Evolutionary conservation across 2,329 filamentous ascomycete species (phyloP).

Genomic region (Grosmannia penicillata): DNA sequence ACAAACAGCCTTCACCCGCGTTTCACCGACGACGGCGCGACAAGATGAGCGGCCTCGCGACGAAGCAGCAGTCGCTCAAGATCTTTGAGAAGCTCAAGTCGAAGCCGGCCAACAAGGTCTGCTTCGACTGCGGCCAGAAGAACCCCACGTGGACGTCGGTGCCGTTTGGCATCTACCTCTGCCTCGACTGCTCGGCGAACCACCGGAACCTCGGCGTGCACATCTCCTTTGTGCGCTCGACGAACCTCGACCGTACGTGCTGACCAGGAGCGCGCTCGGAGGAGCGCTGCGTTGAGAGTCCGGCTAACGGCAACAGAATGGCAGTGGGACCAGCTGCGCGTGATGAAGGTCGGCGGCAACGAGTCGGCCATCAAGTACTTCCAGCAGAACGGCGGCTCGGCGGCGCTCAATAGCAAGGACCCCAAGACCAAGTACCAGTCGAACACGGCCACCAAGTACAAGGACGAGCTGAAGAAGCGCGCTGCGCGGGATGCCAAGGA

Average conservation of each 20-base stretch:
- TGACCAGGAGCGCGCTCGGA: no score
- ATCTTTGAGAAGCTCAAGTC: conserved; percentile 96
- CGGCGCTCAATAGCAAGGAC: conserved; percentile 91
- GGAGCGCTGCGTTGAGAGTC: no score
- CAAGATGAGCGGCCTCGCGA: conserved; percentile 57
- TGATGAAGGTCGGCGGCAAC: conserved; percentile 98
- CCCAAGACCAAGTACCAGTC: conserved; percentile 94
- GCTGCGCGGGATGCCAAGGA: conserved; percentile 72
- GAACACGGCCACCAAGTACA: conserved; percentile 88
- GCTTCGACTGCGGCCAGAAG: conserved; percentile 96
- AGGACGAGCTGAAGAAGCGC: conserved; percentile 83
- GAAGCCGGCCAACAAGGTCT: conserved; percentile 92
- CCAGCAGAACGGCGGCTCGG: conserved; percentile 87
- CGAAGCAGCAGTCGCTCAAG: conserved; percentile 89
- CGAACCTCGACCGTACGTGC: conserved; percentile 87
- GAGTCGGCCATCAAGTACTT: conserved; percentile 98
- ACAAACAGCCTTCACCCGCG: background rate
- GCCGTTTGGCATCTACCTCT: conserved; percentile 89
- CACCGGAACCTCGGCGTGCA: conserved; percentile 97
- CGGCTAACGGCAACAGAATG: conserved; percentile 50
- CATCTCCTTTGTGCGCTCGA: conserved; percentile 97
- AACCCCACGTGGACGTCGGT: conserved; percentile 98
- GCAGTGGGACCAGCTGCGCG: conserved; percentile 96
- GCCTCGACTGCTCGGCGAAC: conserved; percentile 92
- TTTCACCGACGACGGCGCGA: background rate